phyloP scores from a whole-genome alignment of 345 rosid species.

The Ceriops decandra region DNA sequence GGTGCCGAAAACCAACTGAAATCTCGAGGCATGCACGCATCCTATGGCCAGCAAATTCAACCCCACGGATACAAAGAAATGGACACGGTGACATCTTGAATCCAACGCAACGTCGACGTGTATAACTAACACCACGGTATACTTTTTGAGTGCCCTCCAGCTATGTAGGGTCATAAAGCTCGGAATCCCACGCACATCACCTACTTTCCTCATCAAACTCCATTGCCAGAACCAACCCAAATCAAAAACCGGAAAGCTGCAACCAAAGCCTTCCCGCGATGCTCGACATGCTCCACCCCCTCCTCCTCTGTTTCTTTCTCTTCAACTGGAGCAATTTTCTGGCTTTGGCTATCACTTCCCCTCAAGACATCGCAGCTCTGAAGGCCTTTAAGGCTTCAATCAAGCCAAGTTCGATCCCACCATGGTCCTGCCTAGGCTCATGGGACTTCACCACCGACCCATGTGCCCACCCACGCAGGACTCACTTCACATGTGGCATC shows the following conservation, averaged over 20 bases:
- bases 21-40: background rate
- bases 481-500: constrained; percentile 60
- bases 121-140: too few relatives aligned
- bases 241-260: too few relatives aligned
- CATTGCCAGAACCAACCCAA: background rate
- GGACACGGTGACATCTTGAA: too few relatives aligned
- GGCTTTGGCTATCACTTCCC: constrained; percentile 12
- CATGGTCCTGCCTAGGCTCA: constrained; percentile 61
- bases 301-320: background rate
- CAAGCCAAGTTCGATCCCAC: constrained; percentile 48
- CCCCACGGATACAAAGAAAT: background rate
- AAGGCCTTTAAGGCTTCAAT: constrained; percentile 56
- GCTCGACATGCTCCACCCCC: background rate
- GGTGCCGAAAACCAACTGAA: background rate
- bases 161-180: background rate
- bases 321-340: background rate
- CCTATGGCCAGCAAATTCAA: background rate
- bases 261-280: background rate
- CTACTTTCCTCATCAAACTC: too few relatives aligned
- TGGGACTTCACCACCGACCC: constrained; percentile 76
- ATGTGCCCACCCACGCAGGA: constrained; percentile 58
- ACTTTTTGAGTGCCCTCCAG: constrained; percentile 2
- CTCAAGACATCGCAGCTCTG: constrained; percentile 53
- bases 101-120: too few relatives aligned
- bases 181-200: background rate